Evolutionary conservation across 2,329 filamentous ascomycete species (phyloP).

Genomic region (Microcyclosporella mali): DNA sequence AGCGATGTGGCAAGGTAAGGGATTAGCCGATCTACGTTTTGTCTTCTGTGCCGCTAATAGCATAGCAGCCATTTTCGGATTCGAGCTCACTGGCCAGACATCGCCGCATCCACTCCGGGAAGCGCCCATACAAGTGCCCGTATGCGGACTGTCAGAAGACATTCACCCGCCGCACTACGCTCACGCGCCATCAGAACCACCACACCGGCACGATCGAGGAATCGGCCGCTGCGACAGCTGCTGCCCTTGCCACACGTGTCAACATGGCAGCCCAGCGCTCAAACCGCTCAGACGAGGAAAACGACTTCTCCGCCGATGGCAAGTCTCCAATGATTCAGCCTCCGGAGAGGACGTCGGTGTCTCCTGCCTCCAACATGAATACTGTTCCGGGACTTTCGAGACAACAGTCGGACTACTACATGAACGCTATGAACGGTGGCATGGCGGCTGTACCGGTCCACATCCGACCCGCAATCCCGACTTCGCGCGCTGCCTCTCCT

Average conservation of each 20-base stretch:
- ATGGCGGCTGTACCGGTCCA: constrained; percentile 62
- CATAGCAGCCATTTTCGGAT: constrained; percentile 79
- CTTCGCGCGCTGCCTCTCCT: constrained; percentile 58
- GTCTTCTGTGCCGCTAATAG: constrained; percentile 10
- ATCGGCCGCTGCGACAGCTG: constrained; percentile 80
- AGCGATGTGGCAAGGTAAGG: constrained; percentile 87
- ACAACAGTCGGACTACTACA: constrained; percentile 65
- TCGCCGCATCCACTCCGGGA: constrained; percentile 89
- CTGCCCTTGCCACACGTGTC: constrained; percentile 62
- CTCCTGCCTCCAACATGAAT: constrained; percentile 68
- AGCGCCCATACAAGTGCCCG: constrained; percentile 93
- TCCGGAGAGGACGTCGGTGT: constrained; percentile 73
- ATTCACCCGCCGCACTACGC: constrained; percentile 88
- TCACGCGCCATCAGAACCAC: constrained; percentile 92
- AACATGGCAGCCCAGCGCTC: constrained; percentile 41
- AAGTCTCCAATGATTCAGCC: constrained; percentile 74
- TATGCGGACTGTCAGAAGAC: constrained; percentile 98
- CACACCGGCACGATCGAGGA: constrained; percentile 94
- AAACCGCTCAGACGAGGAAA: constrained; percentile 60
- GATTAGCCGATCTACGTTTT: neutral
- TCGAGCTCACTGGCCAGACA: constrained; percentile 90
- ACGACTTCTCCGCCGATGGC: constrained; percentile 60
- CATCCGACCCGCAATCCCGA: constrained; percentile 68
- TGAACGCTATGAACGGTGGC: constrained; percentile 60
- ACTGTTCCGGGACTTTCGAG: constrained; percentile 64